phyloP scores from a whole-genome alignment of 768 basidiomycete species.

The Naganishia randhawae region DNA sequence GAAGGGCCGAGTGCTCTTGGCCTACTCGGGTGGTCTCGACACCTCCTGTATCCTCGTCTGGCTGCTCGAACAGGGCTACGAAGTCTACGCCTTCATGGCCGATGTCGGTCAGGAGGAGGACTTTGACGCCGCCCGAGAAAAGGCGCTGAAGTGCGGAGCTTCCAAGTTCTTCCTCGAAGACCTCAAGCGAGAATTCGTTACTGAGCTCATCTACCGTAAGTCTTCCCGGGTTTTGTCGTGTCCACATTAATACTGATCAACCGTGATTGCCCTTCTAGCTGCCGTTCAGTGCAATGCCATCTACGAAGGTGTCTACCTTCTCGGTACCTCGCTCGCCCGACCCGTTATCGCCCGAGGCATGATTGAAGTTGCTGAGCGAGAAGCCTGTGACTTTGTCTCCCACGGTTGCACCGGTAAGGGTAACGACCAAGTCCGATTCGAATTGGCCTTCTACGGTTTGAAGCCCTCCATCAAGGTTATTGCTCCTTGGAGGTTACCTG shows the following conservation, averaged over 20 bases:
- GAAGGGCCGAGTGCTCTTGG: constrained; percentile 84
- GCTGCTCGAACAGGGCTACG: constrained; percentile 97
- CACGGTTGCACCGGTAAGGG: constrained; percentile 99
- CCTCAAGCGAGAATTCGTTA: constrained; percentile 88
- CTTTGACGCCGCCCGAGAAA: constrained; percentile 82
- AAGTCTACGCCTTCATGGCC: constrained; percentile 83
- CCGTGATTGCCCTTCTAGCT: constrained; percentile 47
- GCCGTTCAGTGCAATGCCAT: constrained; percentile 98
- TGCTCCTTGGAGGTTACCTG: constrained; percentile 95
- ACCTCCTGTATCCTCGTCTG: constrained; percentile 99
- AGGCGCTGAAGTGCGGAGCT: constrained; percentile 87
- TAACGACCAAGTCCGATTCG: constrained; percentile 99
- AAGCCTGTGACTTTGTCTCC: constrained; percentile 94
- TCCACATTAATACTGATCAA: neutral
- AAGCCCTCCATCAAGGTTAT: constrained; percentile 98
- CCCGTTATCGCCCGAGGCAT: constrained; percentile 99
- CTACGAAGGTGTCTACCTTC: constrained; percentile 97
- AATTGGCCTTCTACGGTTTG: constrained; percentile 96
- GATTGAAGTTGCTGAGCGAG: constrained; percentile 84
- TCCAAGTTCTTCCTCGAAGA: constrained; percentile 96
- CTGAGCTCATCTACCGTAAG: constrained; percentile 82
- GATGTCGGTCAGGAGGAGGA: constrained; percentile 63
- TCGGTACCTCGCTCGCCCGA: constrained; percentile 94
- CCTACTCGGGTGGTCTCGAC: constrained; percentile 97
- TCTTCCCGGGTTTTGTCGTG: neutral